Evolutionary conservation across 2,329 filamentous ascomycete genomes (phyloP).

Genomic region (Coniella vitis): DNA sequence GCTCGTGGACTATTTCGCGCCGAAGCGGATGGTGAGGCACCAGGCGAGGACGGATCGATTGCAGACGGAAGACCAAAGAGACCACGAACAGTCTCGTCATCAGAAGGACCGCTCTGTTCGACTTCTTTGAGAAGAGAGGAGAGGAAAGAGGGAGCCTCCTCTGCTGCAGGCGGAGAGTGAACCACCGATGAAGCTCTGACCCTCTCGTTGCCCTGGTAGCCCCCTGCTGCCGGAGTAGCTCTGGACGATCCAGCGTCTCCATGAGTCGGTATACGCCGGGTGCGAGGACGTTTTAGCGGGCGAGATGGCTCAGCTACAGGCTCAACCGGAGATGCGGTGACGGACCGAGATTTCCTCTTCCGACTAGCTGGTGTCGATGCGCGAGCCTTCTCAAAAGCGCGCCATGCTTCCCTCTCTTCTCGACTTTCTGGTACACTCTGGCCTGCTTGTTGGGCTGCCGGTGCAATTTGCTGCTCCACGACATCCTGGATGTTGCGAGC

Average conservation of each 20-base stretch:
- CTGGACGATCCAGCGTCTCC: constrained; percentile 37
- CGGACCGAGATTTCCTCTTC: constrained; percentile 68
- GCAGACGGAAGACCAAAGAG: constrained; percentile 30
- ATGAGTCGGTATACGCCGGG: constrained; percentile 54
- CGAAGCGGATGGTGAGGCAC: constrained; percentile 58
- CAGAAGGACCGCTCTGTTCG: constrained; percentile 55
- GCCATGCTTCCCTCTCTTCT: constrained; percentile 83
- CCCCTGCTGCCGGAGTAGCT: constrained; percentile 16
- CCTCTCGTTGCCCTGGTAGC: constrained; percentile 12
- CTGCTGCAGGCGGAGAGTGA: constrained; percentile 25
- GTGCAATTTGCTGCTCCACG: constrained; percentile 46
- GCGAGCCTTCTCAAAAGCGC: constrained; percentile 78
- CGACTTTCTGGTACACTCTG: constrained; percentile 56
- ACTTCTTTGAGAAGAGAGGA: constrained; percentile 85
- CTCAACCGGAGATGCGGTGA: constrained; percentile 64
- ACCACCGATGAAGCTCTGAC: constrained; percentile 6
- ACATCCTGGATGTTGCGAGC: constrained; percentile 50
- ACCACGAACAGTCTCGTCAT: constrained; percentile 45
- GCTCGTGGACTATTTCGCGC: constrained; percentile 61
- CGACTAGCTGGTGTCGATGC: constrained; percentile 44
- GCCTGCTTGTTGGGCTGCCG: constrained; percentile 30
- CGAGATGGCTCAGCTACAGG: constrained; percentile 66
- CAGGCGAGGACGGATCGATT: constrained; percentile 26
- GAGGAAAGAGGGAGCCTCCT: constrained; percentile 68
- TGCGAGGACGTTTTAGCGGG: constrained; percentile 81